Percentiles rank a stretch among this genome's conserved stretches.
Conservation (phyloP, 2,329 filamentous ascomycete species). For the Shiraia sp. region DNA sequence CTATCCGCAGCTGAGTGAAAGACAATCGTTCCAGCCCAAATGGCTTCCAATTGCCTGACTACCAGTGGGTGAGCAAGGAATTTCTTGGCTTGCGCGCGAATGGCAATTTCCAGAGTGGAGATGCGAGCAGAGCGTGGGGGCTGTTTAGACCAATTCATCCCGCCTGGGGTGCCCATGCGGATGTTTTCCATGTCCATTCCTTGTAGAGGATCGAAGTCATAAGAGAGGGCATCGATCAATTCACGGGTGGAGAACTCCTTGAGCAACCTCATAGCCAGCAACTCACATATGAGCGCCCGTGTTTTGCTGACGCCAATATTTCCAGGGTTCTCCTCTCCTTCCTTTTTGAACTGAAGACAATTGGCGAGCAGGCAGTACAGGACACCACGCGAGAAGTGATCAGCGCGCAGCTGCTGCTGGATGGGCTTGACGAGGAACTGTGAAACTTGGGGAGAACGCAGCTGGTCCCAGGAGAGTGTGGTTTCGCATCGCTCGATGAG, state of each 20-base stretch:
- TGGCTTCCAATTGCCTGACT: constrained; percentile 92
- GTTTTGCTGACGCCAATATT: constrained; percentile 84
- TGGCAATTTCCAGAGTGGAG: constrained; percentile 90
- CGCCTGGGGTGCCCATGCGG: constrained; percentile 30
- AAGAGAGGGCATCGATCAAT: constrained; percentile 90
- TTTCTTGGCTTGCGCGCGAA: constrained; percentile 87
- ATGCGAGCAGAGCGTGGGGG: constrained; percentile 68
- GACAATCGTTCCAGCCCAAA: constrained; percentile 94
- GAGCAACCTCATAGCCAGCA: constrained; percentile 84
- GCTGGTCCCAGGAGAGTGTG: constrained; percentile 89
- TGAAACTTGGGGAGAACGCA: constrained; percentile 92
- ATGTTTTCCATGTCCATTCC: constrained; percentile 63
- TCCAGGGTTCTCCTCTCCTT: constrained; percentile 78
- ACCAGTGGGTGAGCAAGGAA: constrained; percentile 91
- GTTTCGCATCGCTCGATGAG: constrained; percentile 87
- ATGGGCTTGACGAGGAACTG: constrained; percentile 96
- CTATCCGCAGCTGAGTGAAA: constrained; percentile 89
- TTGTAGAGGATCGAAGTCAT: constrained; percentile 92
- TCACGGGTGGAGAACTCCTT: constrained; percentile 89
- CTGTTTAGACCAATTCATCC: constrained; percentile 28
- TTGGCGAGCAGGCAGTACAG: constrained; percentile 92
- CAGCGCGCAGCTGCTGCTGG: constrained; percentile 80
- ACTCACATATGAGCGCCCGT: constrained; percentile 84
- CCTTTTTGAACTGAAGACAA: constrained; percentile 89
- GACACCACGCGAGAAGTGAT: constrained; percentile 84